These are phyloP conservation scores for Eutrema heterophyllum DNA, from an alignment of 345 rosid species.

Conservation along the genomic window DNA sequence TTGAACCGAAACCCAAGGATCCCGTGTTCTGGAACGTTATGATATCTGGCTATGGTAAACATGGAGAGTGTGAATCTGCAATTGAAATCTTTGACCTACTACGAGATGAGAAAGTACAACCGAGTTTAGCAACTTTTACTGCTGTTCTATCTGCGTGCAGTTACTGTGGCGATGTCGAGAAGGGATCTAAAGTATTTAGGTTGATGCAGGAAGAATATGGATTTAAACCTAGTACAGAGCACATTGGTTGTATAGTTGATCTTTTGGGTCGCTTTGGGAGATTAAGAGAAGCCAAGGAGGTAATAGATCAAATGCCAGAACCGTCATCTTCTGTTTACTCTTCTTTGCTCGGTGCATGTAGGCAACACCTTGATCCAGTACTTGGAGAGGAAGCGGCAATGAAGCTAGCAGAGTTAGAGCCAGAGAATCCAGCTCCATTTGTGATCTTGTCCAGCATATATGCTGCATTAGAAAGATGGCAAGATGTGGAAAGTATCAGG, in stretches of 20 bases:
- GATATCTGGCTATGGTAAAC: conserved; percentile 68
- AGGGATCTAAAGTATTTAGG: conserved; percentile 39
- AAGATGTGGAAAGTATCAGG: conserved; percentile 49
- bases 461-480: conserved; percentile 54
- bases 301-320: conserved; percentile 40
- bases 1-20: conserved; percentile 46
- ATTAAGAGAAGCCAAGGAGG: conserved; percentile 49
- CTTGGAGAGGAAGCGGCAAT: conserved; percentile 48
- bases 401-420: conserved; percentile 49
- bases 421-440: conserved; percentile 46
- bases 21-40: conserved; percentile 74
- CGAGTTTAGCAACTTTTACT: conserved; percentile 49
- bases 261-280: conserved; percentile 52
- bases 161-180: conserved; percentile 52
- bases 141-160: conserved; percentile 46
- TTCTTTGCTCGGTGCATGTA: conserved; percentile 60
- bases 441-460: conserved; percentile 59
- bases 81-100: conserved; percentile 46
- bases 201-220: conserved; percentile 38
- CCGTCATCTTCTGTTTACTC: conserved; percentile 46
- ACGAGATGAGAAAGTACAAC: conserved; percentile 39
- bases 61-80: conserved; percentile 51
- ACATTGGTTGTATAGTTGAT: conserved; percentile 56
- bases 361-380: conserved; percentile 39
- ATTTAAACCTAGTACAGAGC: conserved; percentile 42